Base-by-base conservation (phyloP, 208 protist species). In the Herpetomonas samuelpessoai region DNA sequence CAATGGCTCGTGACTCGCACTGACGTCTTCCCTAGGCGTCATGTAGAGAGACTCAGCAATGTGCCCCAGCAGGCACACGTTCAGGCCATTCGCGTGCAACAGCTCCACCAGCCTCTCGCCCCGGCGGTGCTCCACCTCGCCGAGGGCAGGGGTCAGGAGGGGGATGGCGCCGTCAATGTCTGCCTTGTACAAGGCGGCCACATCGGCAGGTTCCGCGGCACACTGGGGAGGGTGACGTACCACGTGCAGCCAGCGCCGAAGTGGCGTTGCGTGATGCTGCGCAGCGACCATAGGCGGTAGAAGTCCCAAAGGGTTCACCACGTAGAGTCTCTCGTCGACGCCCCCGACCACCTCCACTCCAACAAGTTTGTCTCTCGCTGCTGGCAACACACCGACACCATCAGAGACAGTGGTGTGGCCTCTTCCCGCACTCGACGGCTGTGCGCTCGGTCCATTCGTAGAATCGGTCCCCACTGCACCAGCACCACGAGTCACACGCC, bases 301-400 rank as follows among this genome's bases (percentile, higher is more conserved):
- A 22, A 83, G 49, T 4, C 81, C 81, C 30, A 83, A 29, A 38
- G 62, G 57, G 63, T 82, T 82, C 22, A 70, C 59, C 18, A 81
- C 57, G 64, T 90, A 90, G 2, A 74, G 61, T 1, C 71, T 57
- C 9, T 54, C 59, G 60, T 86, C 83, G 6, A 90, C 28, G 0
- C 72, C 74, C 39, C 79, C 71, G 52, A 79, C 77, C 41, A 86
- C 79, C 49, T 90, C 76, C 12, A 76, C 16, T 1, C 74, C 66
- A 9, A 62, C 51, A 9, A 71, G 38, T 24, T 80, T 76, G 22
- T 58, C 25, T 16, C 38, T 44, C 57, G 63, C 48, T 69, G 44
- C 18, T 12, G 2, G 22, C 41, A 29, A 46, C 3, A 10, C 29
- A 12, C 18, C 57, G 19, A 45, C 45, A 21, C 26, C 45, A 6